Base-by-base conservation (phyloP, 208 protist species). In the Trypanosoma cruzi region DNA sequence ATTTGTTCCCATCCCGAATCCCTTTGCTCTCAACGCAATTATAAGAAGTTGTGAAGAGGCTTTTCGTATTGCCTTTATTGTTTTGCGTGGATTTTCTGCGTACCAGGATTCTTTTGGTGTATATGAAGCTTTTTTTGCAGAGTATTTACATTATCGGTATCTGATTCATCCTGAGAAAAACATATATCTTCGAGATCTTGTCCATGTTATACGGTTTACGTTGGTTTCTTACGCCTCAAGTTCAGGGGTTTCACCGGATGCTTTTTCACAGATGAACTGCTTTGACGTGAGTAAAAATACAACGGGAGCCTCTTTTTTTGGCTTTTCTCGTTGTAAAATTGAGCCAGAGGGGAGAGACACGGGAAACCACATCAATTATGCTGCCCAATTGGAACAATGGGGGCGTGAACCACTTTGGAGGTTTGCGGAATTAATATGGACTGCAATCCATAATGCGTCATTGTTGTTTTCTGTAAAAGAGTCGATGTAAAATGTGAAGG, bases 141-240 rank as follows among this genome's bases (percentile, higher is more conserved):
- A 75, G 20, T 75, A 75, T 34, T 49, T 75, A 37, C 32, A 50
- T 55, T 46, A 53, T 63, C 54, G 63, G 20, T 63, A 31, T 65
- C 14, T 48, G 20, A 2, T 48, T 36, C n/a, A 59, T 34, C 14
- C 26, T 6, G 48, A 52, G 14, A 57, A 64, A 20, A 69, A 49
- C 48, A 36, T 18, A 6, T 64, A 58, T 48, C 46, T 69, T 48
- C 46, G 29, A 24, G 28, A 40, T 32, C 16, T 75, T 67, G 55
- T 69, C 58, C 16, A 59, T 59, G 46, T 63, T 32, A 29, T 69
- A 42, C 44, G 57, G 4, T 36, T 18, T 44, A 68, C 44, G 14
- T 42, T 75, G 31, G 31, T 65, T 59, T 65, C 37, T 22, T n/a
- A 64, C 42, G 70, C 44, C 31, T 52, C 31, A 24, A n/a, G 52